Evolutionary conservation across 805 yeast species (phyloP), one percentile per base, ranked within the genome.

Genomic region (Saccharomycopsis selenospora): DNA sequence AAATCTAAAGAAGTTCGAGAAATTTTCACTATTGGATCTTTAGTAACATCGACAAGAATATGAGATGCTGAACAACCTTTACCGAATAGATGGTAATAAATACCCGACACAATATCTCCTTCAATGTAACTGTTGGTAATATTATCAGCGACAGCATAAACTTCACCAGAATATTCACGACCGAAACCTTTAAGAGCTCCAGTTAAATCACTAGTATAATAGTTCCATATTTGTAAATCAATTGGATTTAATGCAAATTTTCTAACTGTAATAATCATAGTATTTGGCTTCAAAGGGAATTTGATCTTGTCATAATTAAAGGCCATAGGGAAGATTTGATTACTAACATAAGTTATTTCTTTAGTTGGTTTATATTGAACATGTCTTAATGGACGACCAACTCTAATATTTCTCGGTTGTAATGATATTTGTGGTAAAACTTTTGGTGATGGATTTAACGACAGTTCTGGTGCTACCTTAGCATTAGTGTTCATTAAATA

Each of bases 71-170:
- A 61, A 2, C 84, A 65, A 6, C 90, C 90, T 41, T 69, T 67
- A 14, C 75, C 75, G 17, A 68, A 66, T 22, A 72, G 65, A 42
- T 82, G 84, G 57, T 71, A 71, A 46, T 69, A 72, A 42, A 76
- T 57, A 5, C 91, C 95, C 59, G 79, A 75, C 0, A 85, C 88
- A 36, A 70, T 71, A 55, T 79, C 85, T 33, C 90, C 91, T 22
- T 67, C 75, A 3, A 27, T 17, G 65, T 67, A 80, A 25, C 58
- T 55, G 8, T 56, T 53, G 18, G 57, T 59, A 28, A 68, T 57
- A n/a, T 66, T 65, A 10, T 62, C 58, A 8, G 90, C 89, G 18
- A 80, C 77, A 25, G 72, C 71, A 3, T 69, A 68, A 25, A 85
- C 66, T 3, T 65, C 65, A 20, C 95, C 95, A 22, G 79, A 66